A percentile compares a stretch with the other conserved stretches of the same genome.
phyloP scores from a whole-genome alignment of 2,329 filamentous ascomycete species.

The Alternaria sp. region DNA sequence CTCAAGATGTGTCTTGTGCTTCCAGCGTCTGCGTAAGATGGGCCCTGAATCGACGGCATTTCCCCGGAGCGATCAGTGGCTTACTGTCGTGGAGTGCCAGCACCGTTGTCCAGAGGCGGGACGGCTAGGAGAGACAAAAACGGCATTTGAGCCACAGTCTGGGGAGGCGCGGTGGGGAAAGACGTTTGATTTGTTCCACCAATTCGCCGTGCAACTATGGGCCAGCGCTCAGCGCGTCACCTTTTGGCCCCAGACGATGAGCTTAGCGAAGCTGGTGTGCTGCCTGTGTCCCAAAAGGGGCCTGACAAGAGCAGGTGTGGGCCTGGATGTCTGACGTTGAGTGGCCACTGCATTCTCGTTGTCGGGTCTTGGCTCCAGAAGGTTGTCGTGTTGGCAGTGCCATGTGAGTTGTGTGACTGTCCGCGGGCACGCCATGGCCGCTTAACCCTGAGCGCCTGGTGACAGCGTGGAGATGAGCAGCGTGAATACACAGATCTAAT shows the following conservation, averaged over 20 bases:
- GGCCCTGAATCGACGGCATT: not conserved
- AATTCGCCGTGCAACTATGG: slow-evolving; percentile 27
- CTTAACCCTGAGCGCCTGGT: slow-evolving; percentile 21
- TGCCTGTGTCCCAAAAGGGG: slow-evolving; percentile 25
- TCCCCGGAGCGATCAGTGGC: slow-evolving; percentile 18
- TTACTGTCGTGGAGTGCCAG: slow-evolving; percentile 36
- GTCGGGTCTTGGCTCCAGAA: slow-evolving; percentile 19
- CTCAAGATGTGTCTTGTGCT: slow-evolving; percentile 9
- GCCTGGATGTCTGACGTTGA: slow-evolving; percentile 9
- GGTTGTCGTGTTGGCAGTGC: slow-evolving; percentile 39
- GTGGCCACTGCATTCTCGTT: slow-evolving; percentile 27
- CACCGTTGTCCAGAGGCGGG: slow-evolving; percentile 15
- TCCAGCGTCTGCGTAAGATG: not conserved
- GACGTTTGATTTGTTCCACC: slow-evolving; percentile 32
- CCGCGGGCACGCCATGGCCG: slow-evolving; percentile 25
- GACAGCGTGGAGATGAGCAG: slow-evolving; percentile 20
- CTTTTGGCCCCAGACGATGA: not conserved
- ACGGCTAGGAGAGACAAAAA: slow-evolving; percentile 30
- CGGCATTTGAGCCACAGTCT: slow-evolving; percentile 22
- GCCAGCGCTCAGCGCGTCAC: slow-evolving; percentile 21
- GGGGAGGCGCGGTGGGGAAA: slow-evolving; percentile 20
- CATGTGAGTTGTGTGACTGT: slow-evolving; percentile 28
- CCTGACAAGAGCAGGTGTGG: slow-evolving; percentile 25
- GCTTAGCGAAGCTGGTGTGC: slow-evolving; percentile 25
- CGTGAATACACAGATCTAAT: slow-evolving; percentile 24